Evolutionary conservation across 1,284 basidiomycete species (phyloP).

Genomic region (Hymenochaete sp.): DNA sequence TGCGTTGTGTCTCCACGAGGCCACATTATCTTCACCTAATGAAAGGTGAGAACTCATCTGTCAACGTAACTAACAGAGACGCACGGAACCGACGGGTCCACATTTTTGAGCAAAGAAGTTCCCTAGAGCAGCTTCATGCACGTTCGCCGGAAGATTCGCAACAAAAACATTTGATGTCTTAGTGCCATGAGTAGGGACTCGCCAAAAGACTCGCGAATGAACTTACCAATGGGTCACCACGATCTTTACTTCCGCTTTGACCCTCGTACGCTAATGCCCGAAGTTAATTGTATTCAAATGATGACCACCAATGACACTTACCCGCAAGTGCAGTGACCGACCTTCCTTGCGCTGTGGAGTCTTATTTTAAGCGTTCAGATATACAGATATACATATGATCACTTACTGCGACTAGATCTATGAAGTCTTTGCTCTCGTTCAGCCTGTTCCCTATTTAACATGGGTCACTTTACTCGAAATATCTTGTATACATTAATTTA

Average conservation of each 20-base stretch:
- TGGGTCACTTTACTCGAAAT: not conserved
- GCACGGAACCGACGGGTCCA: conserved; percentile 53
- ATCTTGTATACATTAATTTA: conserved; percentile 16
- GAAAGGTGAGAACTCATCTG: conserved; percentile 9
- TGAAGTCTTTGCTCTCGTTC: conserved; percentile 77
- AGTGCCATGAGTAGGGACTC: conserved; percentile 21
- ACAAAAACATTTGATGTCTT: conserved; percentile 94
- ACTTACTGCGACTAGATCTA: conserved; percentile 51
- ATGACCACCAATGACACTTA: conserved; percentile 26
- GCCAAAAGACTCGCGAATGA: conserved; percentile 11
- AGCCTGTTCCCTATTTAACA: conserved; percentile 70
- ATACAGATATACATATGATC: conserved; percentile 2
- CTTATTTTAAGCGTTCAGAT: conserved; percentile 26
- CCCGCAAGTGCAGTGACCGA: conserved; percentile 85
- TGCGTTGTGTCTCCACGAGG: conserved; percentile 56
- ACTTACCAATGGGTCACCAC: conserved; percentile 70
- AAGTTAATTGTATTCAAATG: not conserved
- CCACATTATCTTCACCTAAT: conserved; percentile 93
- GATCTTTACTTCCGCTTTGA: conserved; percentile 81
- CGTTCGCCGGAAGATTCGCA: conserved; percentile 77
- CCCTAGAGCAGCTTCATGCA: conserved; percentile 78
- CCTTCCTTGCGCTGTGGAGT: conserved; percentile 32
- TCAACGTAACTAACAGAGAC: conserved; percentile 16
- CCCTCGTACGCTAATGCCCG: conserved; percentile 62
- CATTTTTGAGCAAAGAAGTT: conserved; percentile 67